Base-by-base conservation (phyloP, 352 stramenopile species). In the Phytophthora podocarpi region DNA sequence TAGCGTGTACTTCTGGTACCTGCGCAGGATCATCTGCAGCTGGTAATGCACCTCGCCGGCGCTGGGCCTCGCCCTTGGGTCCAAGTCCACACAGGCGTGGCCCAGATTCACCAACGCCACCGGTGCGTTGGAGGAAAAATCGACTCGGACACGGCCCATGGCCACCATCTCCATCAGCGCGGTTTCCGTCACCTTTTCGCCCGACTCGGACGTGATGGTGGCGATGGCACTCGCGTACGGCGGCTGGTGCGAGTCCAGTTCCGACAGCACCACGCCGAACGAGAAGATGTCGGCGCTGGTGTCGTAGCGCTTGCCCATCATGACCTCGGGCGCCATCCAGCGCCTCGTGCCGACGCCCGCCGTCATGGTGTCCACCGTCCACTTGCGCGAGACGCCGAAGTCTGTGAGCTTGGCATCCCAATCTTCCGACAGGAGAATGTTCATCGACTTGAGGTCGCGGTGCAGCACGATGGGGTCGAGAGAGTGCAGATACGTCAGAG, bases 371-470 rank as follows among this genome's bases (percentile, higher is more conserved):
- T 82, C 70, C 35, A 50, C 55, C 24, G 66, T 70, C 35, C 59
- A 67, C 32, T 71, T 67, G 6, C 77, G 60, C 4, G 74, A 76
- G 2, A 82, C 66, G 21, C 80, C 80, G 62, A 89, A 89, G 56
- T 85, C 76, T 8, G 75, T 78, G 59, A 89, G 34, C 30, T 89
- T 89, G 20, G 80, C 72, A 12, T 74, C 40, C 30, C 59, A 60
- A 2, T 67, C 30, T 0, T 39, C 32, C 5, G 64, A 54, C 13
- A 89, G 45, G 8, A 89, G 51, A 23, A 89, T 72, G 50, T 87
- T 89, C 56, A 74, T 78, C 1, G 80, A 87, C 52, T 87, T 89
- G 40, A 89, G 59, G 34, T 89, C 74, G 37, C 77, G 74, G 21
- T 85, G 76, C 21, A 89, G 28, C 0, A 85, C 45, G 8, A 64